Evolutionary conservation across 805 yeast genomes (phyloP).

Genomic region (Candida taoyuanica): DNA sequence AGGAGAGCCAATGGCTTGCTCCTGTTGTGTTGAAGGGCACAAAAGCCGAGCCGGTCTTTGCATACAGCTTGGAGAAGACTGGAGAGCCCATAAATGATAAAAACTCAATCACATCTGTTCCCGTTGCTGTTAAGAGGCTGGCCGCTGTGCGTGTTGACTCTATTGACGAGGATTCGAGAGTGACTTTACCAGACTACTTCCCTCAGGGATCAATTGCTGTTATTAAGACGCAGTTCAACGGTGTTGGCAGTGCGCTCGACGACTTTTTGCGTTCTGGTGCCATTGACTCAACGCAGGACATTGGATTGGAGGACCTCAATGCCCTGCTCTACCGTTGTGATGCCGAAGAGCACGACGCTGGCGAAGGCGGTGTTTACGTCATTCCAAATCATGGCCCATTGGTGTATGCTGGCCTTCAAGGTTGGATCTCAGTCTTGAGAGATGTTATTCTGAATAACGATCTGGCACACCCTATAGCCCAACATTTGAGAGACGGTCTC

Average conservation of each 20-base stretch:
- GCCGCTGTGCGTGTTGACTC: conserved; percentile 43
- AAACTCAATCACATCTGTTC: conserved; percentile 54
- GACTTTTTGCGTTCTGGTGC: conserved; percentile 71
- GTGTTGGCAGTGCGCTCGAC: conserved; percentile 64
- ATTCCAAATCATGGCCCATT: conserved; percentile 72
- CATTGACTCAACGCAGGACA: conserved; percentile 57
- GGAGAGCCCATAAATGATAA: conserved; percentile 44
- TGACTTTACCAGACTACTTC: conserved; percentile 58
- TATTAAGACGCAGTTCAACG: conserved; percentile 62
- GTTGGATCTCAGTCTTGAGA: conserved; percentile 75
- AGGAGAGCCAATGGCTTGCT: conserved; percentile 46
- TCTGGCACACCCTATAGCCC: conserved; percentile 78
- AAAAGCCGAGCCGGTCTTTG: conserved; percentile 49
- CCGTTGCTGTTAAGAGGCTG: conserved; percentile 55
- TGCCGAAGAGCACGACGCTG: conserved; percentile 80
- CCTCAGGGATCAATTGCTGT: conserved; percentile 92
- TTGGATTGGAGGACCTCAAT: conserved; percentile 68
- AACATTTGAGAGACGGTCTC: conserved; percentile 72
- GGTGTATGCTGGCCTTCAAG: conserved; percentile 88
- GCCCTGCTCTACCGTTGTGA: conserved; percentile 73
- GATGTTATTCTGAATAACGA: conserved; percentile 63
- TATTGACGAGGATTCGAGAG: conserved; percentile 44
- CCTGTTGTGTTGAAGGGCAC: conserved; percentile 62
- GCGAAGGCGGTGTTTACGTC: conserved; percentile 73
- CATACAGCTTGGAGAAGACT: conserved; percentile 48